phyloP scores from a whole-genome alignment of 2,329 filamentous ascomycete genomes.

The Fusarium domesticum region DNA sequence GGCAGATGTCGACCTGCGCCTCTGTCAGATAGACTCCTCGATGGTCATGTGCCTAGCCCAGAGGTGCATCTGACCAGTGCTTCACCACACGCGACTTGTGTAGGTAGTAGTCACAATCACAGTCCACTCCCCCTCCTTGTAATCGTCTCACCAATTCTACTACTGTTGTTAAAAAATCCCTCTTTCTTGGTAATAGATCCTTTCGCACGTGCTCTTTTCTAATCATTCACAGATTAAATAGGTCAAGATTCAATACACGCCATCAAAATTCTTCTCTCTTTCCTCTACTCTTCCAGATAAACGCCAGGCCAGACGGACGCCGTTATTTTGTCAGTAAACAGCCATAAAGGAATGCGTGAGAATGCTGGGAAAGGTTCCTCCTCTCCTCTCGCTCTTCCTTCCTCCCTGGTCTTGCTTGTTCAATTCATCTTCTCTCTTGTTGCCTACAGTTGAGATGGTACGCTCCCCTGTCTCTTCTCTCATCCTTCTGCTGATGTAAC shows the following conservation, averaged over 20 bases:
- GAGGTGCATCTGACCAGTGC: slow-evolving; percentile 21
- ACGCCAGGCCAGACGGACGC: slow-evolving; percentile 33
- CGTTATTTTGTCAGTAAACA: slow-evolving; percentile 26
- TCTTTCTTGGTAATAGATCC: not conserved
- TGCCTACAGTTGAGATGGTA: not conserved
- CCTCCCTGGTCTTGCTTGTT: not conserved
- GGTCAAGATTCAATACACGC: slow-evolving; percentile 30
- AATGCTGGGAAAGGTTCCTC: slow-evolving; percentile 15
- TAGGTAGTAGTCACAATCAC: not conserved
- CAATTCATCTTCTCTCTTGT: not conserved
- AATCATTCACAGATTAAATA: not conserved
- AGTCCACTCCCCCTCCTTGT: not conserved
- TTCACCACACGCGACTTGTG: slow-evolving; percentile 19
- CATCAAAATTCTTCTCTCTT: slow-evolving; percentile 33
- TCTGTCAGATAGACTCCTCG: slow-evolving; percentile 13
- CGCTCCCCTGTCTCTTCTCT: slow-evolving; percentile 1
- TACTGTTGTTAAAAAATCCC: no score
- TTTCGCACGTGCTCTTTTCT: not conserved
- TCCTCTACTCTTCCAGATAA: slow-evolving; percentile 30
- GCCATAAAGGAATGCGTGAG: slow-evolving; percentile 4
- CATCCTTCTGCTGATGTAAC: slow-evolving; percentile 4
- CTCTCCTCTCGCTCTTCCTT: not conserved
- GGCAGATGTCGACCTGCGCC: slow-evolving; percentile 25
- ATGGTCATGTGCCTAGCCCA: slow-evolving; percentile 21
- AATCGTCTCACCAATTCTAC: not conserved